These are phyloP conservation scores for Salix udensis DNA, from an alignment of 345 rosid genomes.

Conservation along the genomic window DNA sequence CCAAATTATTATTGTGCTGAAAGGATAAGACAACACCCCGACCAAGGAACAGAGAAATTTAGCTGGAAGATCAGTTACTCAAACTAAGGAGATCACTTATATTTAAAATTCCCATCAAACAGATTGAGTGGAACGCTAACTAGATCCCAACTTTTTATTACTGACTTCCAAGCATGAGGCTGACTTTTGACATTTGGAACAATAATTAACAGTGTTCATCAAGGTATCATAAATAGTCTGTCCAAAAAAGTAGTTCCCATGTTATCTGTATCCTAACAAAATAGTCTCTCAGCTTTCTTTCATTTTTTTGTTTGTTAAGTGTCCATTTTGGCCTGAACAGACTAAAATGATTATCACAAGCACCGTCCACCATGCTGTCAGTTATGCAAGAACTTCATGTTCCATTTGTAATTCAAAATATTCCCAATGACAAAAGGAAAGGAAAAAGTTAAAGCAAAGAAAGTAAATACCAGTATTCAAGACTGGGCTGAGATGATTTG, in stretches of 20 bases:
- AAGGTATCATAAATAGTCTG: neutral
- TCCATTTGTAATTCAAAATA: neutral
- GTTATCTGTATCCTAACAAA: neutral
- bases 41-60: neutral
- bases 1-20: neutral
- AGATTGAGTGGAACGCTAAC: neutral
- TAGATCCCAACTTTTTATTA: neutral
- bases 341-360: neutral
- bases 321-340: neutral
- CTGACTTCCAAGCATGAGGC: neutral
- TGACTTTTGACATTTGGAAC: neutral
- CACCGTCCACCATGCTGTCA: neutral
- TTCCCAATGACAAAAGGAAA: neutral
- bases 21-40: neutral
- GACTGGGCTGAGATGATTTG: slow-evolving; percentile 30
- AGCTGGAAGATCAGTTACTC: neutral
- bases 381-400: neutral
- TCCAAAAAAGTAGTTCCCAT: neutral
- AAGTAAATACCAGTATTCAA: slow-evolving; percentile 26
- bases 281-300: neutral
- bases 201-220: neutral
- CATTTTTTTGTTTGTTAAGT: neutral
- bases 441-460: neutral
- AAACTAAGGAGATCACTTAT: neutral
- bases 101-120: neutral